Evolutionary conservation across 352 stramenopile species (phyloP), one percentile per base, ranked within the genome.

Genomic region (Phytophthora kernoviae): DNA sequence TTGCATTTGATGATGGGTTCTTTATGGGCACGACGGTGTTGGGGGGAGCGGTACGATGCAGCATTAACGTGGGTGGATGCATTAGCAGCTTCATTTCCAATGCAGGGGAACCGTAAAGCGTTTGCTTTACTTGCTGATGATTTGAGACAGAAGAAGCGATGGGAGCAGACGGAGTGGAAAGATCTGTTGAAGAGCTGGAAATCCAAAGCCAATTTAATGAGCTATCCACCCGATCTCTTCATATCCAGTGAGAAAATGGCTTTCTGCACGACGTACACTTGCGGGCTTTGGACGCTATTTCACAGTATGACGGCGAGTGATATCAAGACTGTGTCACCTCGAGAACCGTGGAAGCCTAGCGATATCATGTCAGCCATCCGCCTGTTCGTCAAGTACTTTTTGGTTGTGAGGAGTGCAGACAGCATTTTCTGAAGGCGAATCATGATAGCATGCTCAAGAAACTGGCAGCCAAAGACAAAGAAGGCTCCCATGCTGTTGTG

Each of bases 191-290:
- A 51, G 7, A 74, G 72, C 48, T 91, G 84, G 84, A 88, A 91
- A 57, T 7, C 5, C 3, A 65, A 75, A 7, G 63, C 67, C 8
- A 69, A 75, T 49, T 55, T 42, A 8, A 70, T 69, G 32, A 90
- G 80, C 46, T 88, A 83, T 63, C 83, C 83, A 15, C 67, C 56
- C 46, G 82, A 83, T 22, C 70, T 92, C 20, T 79, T 92, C 36
- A 58, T 66, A 4, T 70, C 47, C 34, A 72, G 75, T 11, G 75
- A 87, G 15, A 56, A 84, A 17, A 60, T 70, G 15, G 41, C 43
- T 12, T 87, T 79, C 68, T 93, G 84, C 52, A 77, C 71, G 20
- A 90, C 81, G 17, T 90, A 81, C 64, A 94, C 82, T n/a, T 94
- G 84, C 43, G 84, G 79, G 0, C 61, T 94, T 1, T 94, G 84